Conservation (phyloP, 345 rosid genomes). For the Camelina laxa region DNA sequence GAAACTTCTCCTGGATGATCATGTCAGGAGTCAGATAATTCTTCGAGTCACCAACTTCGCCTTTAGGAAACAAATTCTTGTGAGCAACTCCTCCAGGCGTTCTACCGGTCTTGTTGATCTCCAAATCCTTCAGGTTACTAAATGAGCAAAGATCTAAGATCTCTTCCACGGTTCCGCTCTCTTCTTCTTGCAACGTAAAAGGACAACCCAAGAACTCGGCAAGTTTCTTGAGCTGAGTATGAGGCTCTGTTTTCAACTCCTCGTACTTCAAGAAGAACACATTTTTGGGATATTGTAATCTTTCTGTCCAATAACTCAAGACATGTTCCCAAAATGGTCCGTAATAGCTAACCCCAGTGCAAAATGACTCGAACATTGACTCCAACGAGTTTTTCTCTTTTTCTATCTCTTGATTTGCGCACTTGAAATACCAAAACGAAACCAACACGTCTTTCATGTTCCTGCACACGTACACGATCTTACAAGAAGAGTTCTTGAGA, state of each 20-base stretch:
- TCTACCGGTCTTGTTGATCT: conserved; percentile 33
- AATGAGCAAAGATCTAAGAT: conserved; percentile 24
- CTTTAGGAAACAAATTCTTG: conserved; percentile 24
- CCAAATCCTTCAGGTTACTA: conserved; percentile 19
- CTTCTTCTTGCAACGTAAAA: conserved; percentile 28
- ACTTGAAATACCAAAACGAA: conserved; percentile 38
- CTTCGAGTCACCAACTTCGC: conserved; percentile 20
- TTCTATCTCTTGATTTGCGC: not conserved
- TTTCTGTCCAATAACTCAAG: conserved; percentile 32
- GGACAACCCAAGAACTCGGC: conserved; percentile 43
- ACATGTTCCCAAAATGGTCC: conserved; percentile 46
- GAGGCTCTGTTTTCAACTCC: conserved; percentile 33
- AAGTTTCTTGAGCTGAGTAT: conserved; percentile 22
- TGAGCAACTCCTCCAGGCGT: not conserved
- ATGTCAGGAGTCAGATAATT: conserved; percentile 22
- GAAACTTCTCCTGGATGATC: conserved; percentile 4
- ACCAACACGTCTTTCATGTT: conserved; percentile 39
- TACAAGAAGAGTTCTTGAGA: conserved; percentile 22
- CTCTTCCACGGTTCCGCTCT: conserved; percentile 18
- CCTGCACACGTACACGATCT: conserved; percentile 42
- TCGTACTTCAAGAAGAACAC: conserved; percentile 45
- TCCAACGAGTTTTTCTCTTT: not conserved
- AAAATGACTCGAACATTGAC: conserved; percentile 42
- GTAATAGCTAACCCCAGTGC: conserved; percentile 27
- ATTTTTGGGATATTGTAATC: conserved; percentile 22